Evolutionary conservation across 2,329 filamentous ascomycete species (phyloP), one percentile per base, ranked within the genome.

Genomic region (Sporothrix pseudoabietina): DNA sequence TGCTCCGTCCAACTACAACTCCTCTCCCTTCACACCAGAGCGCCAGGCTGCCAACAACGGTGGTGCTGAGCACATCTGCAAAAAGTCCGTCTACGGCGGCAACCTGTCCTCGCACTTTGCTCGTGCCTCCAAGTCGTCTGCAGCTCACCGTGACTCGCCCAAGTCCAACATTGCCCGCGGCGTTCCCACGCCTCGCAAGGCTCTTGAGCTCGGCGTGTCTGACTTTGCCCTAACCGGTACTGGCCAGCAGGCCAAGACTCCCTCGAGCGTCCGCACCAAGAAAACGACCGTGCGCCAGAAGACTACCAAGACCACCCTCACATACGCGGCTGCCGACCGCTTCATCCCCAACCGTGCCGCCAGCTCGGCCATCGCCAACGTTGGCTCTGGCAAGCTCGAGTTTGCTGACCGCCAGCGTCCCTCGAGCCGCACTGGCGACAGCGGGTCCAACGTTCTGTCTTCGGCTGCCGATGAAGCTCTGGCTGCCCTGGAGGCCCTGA

Each of bases 321-420:
- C 89, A 82, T 96, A 95, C 78, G 87, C 89, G 65, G 94, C 89
- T 66, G 94, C 91, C 54, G 96, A 99, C 82, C 91, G 96, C 71
- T 99, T 98, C 85, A 98, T 99, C 77, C 95, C 96, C 77, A 98
- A 97, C 86, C 92, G 96, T 44, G 88, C 88, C 69, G 92, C 94
- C 76, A 97, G 94, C 85, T 96, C 97, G 71, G 94, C 92, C 72
- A 92, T 97, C 80, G 87, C 91, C 79, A 94, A 94, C 77, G 88
- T 88, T 74, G 93, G 94, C 75, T 91, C 93, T 71, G 90, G 90
- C 76, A 98, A 98, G 88, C 88, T 95, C 61, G 92, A 96, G 76
- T 78, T 85, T 59, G 82, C 87, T 65, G 92, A 95, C 75, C 89
- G 88, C 80, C 87, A 91, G 78, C 87, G 92, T 73, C 88, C 93